phyloP scores from a whole-genome alignment of 2,329 filamentous ascomycete genomes.

The Neofusicoccum ribis region DNA sequence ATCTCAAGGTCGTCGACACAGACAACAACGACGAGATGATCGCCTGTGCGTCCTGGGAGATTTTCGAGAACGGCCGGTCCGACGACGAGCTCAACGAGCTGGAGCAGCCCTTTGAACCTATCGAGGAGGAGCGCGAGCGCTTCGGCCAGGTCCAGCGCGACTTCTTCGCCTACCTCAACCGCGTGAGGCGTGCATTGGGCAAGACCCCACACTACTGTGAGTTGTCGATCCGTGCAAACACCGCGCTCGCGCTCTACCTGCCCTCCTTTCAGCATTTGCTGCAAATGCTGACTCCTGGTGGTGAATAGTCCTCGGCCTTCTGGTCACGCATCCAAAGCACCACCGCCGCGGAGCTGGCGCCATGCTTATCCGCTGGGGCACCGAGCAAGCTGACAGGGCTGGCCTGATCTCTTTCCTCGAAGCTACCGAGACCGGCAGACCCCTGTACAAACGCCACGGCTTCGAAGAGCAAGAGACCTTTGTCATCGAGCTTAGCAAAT shows the following conservation, averaged over 20 bases:
- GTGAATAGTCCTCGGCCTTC: slow-evolving; percentile 7
- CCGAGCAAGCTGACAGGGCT: slow-evolving; percentile 33
- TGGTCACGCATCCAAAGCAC: slow-evolving; percentile 19
- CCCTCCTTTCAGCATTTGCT: not conserved
- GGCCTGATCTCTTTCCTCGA: slow-evolving; percentile 43
- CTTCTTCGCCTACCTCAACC: slow-evolving; percentile 10
- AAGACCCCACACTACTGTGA: slow-evolving; percentile 18
- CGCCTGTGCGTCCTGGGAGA: slow-evolving; percentile 17
- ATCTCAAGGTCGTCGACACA: slow-evolving; percentile 20
- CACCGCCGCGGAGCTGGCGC: slow-evolving; percentile 15
- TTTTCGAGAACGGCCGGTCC: slow-evolving; percentile 3
- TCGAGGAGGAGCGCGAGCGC: slow-evolving; percentile 12
- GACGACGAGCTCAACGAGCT: slow-evolving; percentile 23
- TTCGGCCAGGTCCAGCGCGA: not conserved
- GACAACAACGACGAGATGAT: slow-evolving; percentile 23
- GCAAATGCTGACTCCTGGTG: slow-evolving; percentile 32
- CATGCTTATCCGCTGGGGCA: slow-evolving; percentile 17
- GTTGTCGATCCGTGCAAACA: not conserved
- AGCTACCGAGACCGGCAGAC: slow-evolving; percentile 36
- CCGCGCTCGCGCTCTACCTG: not conserved
- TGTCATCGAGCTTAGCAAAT: slow-evolving; percentile 31
- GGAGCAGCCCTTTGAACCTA: slow-evolving; percentile 12
- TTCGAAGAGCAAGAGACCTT: slow-evolving; percentile 28
- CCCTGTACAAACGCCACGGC: slow-evolving; percentile 36
- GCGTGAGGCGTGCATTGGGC: not conserved